Evolutionary conservation across 73 alveolate genomes (phyloP), one percentile per base, ranked within the genome.

Genomic region (Paraurostyla sp.): DNA sequence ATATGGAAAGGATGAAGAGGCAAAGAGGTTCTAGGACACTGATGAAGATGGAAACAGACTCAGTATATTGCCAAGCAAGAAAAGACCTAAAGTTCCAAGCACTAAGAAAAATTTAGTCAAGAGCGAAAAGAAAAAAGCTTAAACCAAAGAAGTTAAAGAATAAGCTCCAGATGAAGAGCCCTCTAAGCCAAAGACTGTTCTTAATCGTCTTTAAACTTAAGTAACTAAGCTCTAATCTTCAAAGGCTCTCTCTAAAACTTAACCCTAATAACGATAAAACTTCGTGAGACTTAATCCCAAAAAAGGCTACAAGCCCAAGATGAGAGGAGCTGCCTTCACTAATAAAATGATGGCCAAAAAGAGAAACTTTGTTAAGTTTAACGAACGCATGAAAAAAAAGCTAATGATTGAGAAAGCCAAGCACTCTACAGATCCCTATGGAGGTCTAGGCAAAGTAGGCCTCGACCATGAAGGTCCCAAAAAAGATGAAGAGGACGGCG

Each of bases 391-490:
- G 30, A 59, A 83, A 62, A 38, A 41, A 13, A 83, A 83, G 73
- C 22, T 62, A 38, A 2, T 3, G 71, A 83, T 56, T 63, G 92
- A 83, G 22, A 32, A 20, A 23, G 89, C 76, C 25, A 87, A 52
- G 87, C 23, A 57, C 42, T 40, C 56, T 7, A 71, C 56, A 20
- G 48, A 62, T 25, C 76, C 82, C 22, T 52, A 32, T 25, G 95
- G 90, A 32, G 95, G 95, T 0, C 63, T 89, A 27, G 95, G 95
- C 4, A 68, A 62, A 20, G 83, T 57, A 54, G 95, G 95, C 9
- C 80, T 89, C 0, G 95, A 89, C 27, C 56, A 81, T 23, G 76
- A 80, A 16, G 85, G 84, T 29, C 51, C 43, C 23, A 65, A 16
- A 38, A 65, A 38, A 40, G 58, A 4, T 35, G 69, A n/a, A 20